Percentiles rank a stretch among this genome's conserved stretches.
Conservation (phyloP, 78 protist genomes). For the Pigoraptor vietnamica region DNA sequence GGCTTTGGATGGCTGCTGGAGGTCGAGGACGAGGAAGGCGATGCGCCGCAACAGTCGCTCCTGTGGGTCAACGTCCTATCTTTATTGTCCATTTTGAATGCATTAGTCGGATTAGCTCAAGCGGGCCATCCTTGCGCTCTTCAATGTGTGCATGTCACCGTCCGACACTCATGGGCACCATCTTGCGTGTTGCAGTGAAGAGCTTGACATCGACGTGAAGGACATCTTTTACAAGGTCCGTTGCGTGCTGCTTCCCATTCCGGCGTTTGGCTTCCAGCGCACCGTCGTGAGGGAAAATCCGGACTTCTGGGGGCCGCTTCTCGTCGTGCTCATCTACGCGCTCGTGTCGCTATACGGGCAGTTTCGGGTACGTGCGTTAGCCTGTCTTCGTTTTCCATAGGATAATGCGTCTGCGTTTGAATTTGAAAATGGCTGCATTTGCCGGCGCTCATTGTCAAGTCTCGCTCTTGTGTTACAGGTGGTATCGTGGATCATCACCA, state of each 20-base stretch:
- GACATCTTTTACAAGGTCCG: conserved; percentile 22
- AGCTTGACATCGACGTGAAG: conserved; percentile 8
- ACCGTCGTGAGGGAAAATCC: neutral
- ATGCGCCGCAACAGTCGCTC: neutral
- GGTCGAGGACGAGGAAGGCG: neutral
- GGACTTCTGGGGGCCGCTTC: conserved; percentile 34
- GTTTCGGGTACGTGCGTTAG: neutral
- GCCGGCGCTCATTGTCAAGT: no score
- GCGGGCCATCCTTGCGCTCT: neutral
- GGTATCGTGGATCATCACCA: conserved; percentile 27
- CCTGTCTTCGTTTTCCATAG: no score
- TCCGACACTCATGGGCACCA: neutral
- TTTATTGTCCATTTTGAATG: neutral
- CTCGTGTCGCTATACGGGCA: conserved; percentile 4
- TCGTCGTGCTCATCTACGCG: neutral
- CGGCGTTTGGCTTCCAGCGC: neutral
- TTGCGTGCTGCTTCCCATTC: conserved; percentile 9
- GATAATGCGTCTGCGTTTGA: no score
- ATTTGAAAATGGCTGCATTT: no score
- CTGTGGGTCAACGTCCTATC: neutral
- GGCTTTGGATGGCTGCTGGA: neutral
- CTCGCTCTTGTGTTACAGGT: neutral
- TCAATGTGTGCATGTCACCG: no score
- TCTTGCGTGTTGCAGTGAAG: neutral
- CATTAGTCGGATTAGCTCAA: neutral